Evolutionary conservation across 768 basidiomycete species (phyloP).

Genomic region (Thelephora ganbajun): DNA sequence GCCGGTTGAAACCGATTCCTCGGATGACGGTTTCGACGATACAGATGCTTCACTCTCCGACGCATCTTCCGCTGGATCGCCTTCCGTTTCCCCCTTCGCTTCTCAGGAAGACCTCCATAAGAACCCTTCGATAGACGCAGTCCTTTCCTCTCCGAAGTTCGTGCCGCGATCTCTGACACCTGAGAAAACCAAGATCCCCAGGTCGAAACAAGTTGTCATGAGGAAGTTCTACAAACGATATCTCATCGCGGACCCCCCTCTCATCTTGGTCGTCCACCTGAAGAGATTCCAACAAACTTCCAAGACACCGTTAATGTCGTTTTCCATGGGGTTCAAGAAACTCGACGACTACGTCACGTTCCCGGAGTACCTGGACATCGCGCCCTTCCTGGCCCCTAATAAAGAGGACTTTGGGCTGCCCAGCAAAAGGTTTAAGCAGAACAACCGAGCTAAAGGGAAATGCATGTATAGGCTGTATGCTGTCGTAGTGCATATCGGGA

Average conservation of each 20-base stretch:
- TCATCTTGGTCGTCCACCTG: constrained; percentile 82
- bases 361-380: constrained; percentile 74
- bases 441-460: constrained; percentile 13
- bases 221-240: constrained; percentile 90
- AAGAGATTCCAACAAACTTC: constrained; percentile 87
- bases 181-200: constrained; percentile 16
- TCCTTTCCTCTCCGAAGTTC: background rate
- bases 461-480: constrained; percentile 65
- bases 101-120: constrained; percentile 11
- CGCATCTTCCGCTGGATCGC: constrained; percentile 16
- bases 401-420: constrained; percentile 55
- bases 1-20: constrained; percentile 8
- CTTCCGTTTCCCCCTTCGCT: constrained; percentile 8
- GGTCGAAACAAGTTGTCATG: constrained; percentile 50
- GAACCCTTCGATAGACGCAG: background rate
- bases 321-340: constrained; percentile 71
- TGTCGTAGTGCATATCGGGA: constrained; percentile 78
- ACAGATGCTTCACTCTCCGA: constrained; percentile 21
- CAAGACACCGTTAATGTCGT: constrained; percentile 46
- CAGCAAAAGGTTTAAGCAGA: constrained; percentile 15
- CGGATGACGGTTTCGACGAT: constrained; percentile 13
- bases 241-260: constrained; percentile 74
- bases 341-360: constrained; percentile 86
- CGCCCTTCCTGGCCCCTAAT: constrained; percentile 75
- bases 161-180: background rate